Conservation (phyloP, 441 rosid species). For the Populus hybrid region DNA sequence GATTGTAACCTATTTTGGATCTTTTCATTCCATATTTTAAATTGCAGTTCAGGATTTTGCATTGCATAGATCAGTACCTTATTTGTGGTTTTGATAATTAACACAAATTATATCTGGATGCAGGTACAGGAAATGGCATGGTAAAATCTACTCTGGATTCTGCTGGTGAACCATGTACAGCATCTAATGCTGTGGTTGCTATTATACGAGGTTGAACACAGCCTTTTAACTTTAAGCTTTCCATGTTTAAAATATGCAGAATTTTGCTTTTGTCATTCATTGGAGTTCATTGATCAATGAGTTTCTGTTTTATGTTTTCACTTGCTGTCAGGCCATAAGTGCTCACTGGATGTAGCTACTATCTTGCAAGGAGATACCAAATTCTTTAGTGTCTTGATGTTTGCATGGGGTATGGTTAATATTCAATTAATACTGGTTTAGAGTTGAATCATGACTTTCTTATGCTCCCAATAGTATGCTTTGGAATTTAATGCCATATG, state of each 20-base stretch:
- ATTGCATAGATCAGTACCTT: not conserved
- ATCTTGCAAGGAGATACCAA: conserved; percentile 62
- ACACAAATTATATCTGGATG: conserved; percentile 18
- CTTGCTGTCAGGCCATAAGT: conserved; percentile 55
- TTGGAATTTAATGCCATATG: not conserved
- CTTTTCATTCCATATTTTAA: not conserved
- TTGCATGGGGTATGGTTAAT: conserved; percentile 78
- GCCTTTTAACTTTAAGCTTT: conserved; percentile 2
- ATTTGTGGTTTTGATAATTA: conserved; percentile 13
- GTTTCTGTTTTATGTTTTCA: conserved; percentile 11
- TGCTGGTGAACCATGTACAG: conserved; percentile 66
- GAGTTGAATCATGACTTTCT: not conserved
- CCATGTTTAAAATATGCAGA: conserved; percentile 5
- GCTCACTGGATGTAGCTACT: conserved; percentile 78
- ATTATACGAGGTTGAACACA: conserved; percentile 69
- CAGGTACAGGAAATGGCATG: conserved; percentile 98
- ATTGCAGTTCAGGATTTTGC: not conserved
- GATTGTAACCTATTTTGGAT: not conserved
- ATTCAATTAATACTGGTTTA: not conserved
- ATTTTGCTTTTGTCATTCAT: conserved; percentile 6
- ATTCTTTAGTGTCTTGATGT: conserved; percentile 84
- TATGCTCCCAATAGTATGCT: not conserved
- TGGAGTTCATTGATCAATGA: not conserved
- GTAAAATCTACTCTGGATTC: conserved; percentile 72
- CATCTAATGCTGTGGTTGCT: conserved; percentile 62